Base-by-base conservation (phyloP, 75 land plant species). In the Chamaecyparis obtusa region DNA sequence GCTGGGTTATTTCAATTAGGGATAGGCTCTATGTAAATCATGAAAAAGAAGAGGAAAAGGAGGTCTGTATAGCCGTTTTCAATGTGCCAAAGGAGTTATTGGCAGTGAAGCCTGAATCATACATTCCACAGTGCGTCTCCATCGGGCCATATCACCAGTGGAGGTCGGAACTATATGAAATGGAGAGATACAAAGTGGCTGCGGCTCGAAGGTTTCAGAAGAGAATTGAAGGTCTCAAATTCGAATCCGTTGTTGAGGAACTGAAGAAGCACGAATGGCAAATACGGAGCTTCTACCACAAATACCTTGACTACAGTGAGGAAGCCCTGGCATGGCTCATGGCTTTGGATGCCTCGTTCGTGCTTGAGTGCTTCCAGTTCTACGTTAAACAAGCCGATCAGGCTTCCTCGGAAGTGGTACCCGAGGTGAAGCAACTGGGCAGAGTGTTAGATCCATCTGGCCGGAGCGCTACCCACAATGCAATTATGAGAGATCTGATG, bases 161-260 rank as follows among this genome's bases (percentile, higher is more conserved):
- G 49, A 46, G 71, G 5, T 87, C 87, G 1, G 87, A 87, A 3
- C 87, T 91, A 39, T 69, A 86, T 35, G 92, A 91, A 33, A 93
- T 88, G 90, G 92, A 91, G 86, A 85, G 92, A 71, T 91, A 89
- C 88, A 93, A 93, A 81, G 83, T 91, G 43, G 46, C 85, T 0
- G 83, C 91, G 2, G 90, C 91, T 10, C 57, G 39, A 83, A 82
- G 87, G 64, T 30, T 60, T 39, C 84, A 89, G 85, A 85, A 80
- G 19, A 43, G 82, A 9, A 76, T 90, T 64, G n/a, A n/a, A n/a
- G n/a, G n/a, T n/a, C n/a, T n/a, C n/a, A n/a, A n/a, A n/a, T n/a
- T n/a, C n/a, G n/a, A n/a, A n/a, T n/a, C 15, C 64, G 35, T 17
- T 15, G 51, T 10, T 1, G 19, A 39, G 0, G 86, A 85, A 41